A percentile compares a stretch with the other conserved stretches of the same genome.
phyloP scores from a whole-genome alignment of 768 basidiomycete genomes.

The Leccinum subtestaceum region DNA sequence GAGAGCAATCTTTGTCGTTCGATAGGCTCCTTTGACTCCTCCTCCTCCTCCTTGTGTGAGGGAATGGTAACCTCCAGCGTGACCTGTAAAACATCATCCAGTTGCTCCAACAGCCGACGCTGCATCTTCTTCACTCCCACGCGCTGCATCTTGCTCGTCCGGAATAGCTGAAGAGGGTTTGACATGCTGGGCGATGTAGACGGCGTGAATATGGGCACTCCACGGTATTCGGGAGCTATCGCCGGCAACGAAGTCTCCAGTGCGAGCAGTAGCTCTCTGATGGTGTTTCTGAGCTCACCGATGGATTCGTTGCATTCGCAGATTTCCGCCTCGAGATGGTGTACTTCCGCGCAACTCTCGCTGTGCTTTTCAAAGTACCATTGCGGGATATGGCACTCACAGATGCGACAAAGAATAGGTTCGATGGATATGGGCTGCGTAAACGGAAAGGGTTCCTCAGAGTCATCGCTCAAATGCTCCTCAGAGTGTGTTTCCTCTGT shows the following conservation, averaged over 20 bases:
- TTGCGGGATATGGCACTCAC: slow-evolving; percentile 93
- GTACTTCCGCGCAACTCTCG: slow-evolving; percentile 96
- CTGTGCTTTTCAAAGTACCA: slow-evolving; percentile 99
- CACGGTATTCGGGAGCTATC: slow-evolving; percentile 76
- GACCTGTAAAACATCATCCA: slow-evolving; percentile 81
- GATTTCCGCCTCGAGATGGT: slow-evolving; percentile 94
- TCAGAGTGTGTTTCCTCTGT: slow-evolving; percentile 37
- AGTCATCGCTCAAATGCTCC: slow-evolving; percentile 40
- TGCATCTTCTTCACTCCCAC: slow-evolving; percentile 80
- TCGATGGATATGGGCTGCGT: slow-evolving; percentile 74
- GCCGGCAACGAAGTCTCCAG: slow-evolving; percentile 74
- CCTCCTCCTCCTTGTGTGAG: slow-evolving; percentile 89
- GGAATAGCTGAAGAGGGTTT: slow-evolving; percentile 76
- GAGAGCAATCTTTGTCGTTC: slow-evolving; percentile 90
- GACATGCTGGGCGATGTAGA: slow-evolving; percentile 68
- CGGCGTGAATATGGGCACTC: slow-evolving; percentile 78
- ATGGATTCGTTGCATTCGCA: slow-evolving; percentile 92
- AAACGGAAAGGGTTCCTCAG: slow-evolving; percentile 72
- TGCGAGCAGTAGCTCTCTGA: slow-evolving; percentile 70
- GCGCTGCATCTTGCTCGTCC: slow-evolving; percentile 73
- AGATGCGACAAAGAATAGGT: slow-evolving; percentile 92
- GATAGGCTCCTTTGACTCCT: slow-evolving; percentile 87
- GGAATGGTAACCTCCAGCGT: slow-evolving; percentile 84
- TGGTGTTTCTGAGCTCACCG: slow-evolving; percentile 79
- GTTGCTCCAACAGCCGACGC: slow-evolving; percentile 76